Evolutionary conservation across 2,329 filamentous ascomycete genomes (phyloP).

Genomic region (Fusarium veterinarium): DNA sequence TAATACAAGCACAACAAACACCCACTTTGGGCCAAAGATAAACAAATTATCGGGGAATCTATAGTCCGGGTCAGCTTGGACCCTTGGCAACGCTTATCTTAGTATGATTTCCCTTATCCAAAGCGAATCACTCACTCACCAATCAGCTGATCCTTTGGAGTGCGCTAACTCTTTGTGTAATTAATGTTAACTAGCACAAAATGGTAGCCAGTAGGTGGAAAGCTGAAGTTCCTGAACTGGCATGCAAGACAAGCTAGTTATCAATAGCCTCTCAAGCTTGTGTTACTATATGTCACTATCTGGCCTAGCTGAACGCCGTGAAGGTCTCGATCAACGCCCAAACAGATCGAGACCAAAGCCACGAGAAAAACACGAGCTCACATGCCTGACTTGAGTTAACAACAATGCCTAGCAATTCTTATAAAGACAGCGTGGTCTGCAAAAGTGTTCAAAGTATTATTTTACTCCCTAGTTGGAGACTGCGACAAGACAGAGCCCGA

Average conservation of each 20-base stretch:
- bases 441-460: neutral
- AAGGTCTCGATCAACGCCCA: neutral
- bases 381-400: neutral
- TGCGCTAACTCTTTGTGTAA: neutral
- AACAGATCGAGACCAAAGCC: neutral
- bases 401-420: neutral
- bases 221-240: neutral
- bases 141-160: fast-evolving
- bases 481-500: fast-evolving
- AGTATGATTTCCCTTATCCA: neutral
- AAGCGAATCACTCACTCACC: fast-evolving
- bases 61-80: fast-evolving
- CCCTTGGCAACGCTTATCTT: neutral
- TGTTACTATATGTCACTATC: neutral
- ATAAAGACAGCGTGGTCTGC: neutral
- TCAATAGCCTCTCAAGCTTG: neutral
- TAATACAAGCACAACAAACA: neutral
- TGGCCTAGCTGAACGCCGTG: neutral
- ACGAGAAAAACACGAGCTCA: neutral
- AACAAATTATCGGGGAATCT: neutral
- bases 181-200: neutral
- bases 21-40: no score
- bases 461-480: neutral
- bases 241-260: neutral
- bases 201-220: neutral